Conservation (phyloP, 257 asterid species). For the Forsythia suspensa region DNA sequence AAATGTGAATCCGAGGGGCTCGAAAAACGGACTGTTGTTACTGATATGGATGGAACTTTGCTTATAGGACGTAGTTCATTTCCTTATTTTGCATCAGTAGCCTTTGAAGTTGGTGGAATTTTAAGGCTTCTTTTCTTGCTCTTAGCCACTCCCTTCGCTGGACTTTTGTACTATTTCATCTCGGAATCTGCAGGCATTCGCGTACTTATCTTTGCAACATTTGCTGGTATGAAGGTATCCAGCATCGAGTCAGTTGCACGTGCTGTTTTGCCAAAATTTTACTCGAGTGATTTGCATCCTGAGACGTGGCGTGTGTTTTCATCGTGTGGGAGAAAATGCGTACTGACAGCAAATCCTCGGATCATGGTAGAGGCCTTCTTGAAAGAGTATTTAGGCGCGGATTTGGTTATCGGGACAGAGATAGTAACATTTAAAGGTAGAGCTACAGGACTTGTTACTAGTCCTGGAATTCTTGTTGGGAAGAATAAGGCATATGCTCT, state of each 20-base stretch:
- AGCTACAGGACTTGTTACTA: conserved; percentile 61
- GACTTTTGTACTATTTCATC: conserved; percentile 48
- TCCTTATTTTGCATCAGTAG: conserved; percentile 71
- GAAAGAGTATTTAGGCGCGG: conserved; percentile 63
- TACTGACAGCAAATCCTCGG: conserved; percentile 71
- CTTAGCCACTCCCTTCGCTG: conserved; percentile 60
- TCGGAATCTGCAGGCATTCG: conserved; percentile 66
- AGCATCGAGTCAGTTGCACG: conserved; percentile 64
- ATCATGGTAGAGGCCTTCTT: conserved; percentile 69
- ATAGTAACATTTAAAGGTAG: conserved; percentile 42
- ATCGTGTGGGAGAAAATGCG: conserved; percentile 58
- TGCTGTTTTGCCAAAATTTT: conserved; percentile 68
- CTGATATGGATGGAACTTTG: conserved; percentile 69
- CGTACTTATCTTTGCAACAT: conserved; percentile 57
- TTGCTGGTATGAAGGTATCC: conserved; percentile 53
- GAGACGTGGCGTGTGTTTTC: conserved; percentile 73
- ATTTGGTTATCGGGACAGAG: conserved; percentile 74
- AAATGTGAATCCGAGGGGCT: conserved; percentile 45
- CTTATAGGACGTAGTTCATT: conserved; percentile 62
- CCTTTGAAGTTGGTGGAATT: conserved; percentile 76
- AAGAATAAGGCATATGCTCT: conserved; percentile 51
- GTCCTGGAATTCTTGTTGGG: conserved; percentile 61
- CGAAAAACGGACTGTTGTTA: conserved; percentile 45
- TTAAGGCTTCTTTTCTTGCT: conserved; percentile 57
- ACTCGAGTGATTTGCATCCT: conserved; percentile 63